Percentiles rank a stretch among this genome's conserved stretches.
Conservation (phyloP, 768 basidiomycete genomes). For the Hortiboletus flavorubellus region DNA sequence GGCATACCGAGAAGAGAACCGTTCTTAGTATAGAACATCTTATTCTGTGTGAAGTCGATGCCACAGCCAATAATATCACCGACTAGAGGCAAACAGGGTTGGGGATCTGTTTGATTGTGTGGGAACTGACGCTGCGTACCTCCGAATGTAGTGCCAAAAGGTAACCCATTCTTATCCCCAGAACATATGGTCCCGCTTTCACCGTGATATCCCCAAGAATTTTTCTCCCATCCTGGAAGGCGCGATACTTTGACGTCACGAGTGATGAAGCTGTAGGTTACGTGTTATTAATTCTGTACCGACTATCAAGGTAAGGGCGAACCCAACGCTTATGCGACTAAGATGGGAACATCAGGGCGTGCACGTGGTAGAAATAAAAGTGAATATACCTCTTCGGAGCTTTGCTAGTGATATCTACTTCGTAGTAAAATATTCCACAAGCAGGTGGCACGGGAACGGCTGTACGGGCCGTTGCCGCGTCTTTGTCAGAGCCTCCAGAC, state of each 20-base stretch:
- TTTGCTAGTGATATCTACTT: slow-evolving; percentile 79
- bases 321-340: slow-evolving; percentile 85
- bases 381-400: slow-evolving; percentile 69
- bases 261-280: slow-evolving; percentile 55
- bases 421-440: slow-evolving; percentile 94
- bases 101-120: background rate
- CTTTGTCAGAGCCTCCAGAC: slow-evolving; percentile 62
- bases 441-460: slow-evolving; percentile 74
- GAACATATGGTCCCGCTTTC: slow-evolving; percentile 82
- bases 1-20: slow-evolving; percentile 61
- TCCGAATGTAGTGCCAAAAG: slow-evolving; percentile 78
- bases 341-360: slow-evolving; percentile 15
- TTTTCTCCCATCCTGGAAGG: slow-evolving; percentile 81
- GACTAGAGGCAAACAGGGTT: slow-evolving; percentile 40
- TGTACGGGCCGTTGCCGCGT: slow-evolving; percentile 82
- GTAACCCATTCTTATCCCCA: slow-evolving; percentile 64
- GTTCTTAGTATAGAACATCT: slow-evolving; percentile 90
- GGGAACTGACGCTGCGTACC: slow-evolving; percentile 46
- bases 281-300: slow-evolving; percentile 10
- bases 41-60: slow-evolving; percentile 78
- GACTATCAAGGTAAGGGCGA: slow-evolving; percentile 20
- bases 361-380: background rate
- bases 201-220: slow-evolving; percentile 93
- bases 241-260: slow-evolving; percentile 64
- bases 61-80: slow-evolving; percentile 92